Percentiles rank a stretch among this genome's conserved stretches.
phyloP scores from a whole-genome alignment of 2,329 filamentous ascomycete species.

The Apiospora phragmitis region DNA sequence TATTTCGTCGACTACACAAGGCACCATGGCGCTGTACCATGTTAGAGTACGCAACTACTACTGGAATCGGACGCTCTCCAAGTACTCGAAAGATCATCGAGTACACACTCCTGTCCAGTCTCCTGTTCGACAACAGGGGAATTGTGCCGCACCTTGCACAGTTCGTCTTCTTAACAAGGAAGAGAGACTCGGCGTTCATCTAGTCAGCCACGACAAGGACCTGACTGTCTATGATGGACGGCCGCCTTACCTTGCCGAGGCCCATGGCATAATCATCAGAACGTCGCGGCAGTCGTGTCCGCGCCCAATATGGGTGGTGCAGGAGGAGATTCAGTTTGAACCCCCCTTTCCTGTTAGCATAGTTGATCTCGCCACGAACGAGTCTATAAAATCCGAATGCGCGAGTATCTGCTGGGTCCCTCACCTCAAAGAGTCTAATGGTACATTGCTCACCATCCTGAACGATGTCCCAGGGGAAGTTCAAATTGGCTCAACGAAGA shows the following conservation, averaged over 20 bases:
- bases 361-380: constrained; percentile 22
- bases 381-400: constrained; percentile 17
- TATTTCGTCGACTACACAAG: background rate
- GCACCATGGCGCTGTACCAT: constrained; percentile 16
- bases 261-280: constrained; percentile 26
- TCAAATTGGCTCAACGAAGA: background rate
- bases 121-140: constrained; percentile 20
- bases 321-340: background rate
- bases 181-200: constrained; percentile 22
- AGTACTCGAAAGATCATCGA: background rate
- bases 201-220: constrained; percentile 14
- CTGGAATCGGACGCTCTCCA: constrained; percentile 13
- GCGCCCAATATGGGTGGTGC: constrained; percentile 27
- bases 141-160: constrained; percentile 16
- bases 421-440: constrained; percentile 18
- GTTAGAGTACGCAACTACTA: constrained; percentile 26
- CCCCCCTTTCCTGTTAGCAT: constrained; percentile 15
- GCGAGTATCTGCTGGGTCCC: constrained; percentile 29
- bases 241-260: constrained; percentile 20
- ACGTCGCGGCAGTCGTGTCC: background rate
- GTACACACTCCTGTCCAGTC: constrained; percentile 21
- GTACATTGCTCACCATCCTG: constrained; percentile 26
- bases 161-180: constrained; percentile 22
- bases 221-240: constrained; percentile 19
- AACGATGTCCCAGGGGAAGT: constrained; percentile 14